These are phyloP conservation scores for Verbascum thapsus DNA, from an alignment of 257 asterid genomes.

Conservation along the genomic window DNA sequence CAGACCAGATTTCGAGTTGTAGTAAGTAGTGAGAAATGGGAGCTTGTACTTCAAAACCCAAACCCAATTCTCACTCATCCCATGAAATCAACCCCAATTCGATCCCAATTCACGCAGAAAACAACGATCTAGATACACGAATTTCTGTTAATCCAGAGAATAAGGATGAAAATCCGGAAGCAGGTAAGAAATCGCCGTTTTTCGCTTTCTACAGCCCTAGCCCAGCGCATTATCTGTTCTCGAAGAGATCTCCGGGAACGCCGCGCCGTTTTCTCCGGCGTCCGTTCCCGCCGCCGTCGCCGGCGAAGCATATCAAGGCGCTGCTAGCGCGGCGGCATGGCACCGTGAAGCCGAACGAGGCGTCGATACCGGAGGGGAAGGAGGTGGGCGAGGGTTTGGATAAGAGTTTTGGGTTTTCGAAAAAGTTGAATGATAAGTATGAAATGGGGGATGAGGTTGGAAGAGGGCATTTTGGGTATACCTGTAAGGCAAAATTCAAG, in stretches of 20 bases:
- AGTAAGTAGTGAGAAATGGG: conserved; percentile 58
- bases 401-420: conserved; percentile 75
- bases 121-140: conserved; percentile 25
- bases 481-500: conserved; percentile 79
- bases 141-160: conserved; percentile 24
- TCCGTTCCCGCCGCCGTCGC: conserved; percentile 89
- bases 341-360: conserved; percentile 74
- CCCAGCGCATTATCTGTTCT: conserved; percentile 74
- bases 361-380: conserved; percentile 67
- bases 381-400: conserved; percentile 58
- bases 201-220: conserved; percentile 89
- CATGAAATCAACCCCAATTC: conserved; percentile 18
- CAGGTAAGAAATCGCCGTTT: conserved; percentile 68
- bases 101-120: conserved; percentile 21
- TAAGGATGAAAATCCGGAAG: conserved; percentile 36
- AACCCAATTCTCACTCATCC: conserved; percentile 47
- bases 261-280: conserved; percentile 68
- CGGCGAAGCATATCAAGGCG: conserved; percentile 89
- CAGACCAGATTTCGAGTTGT: neutral
- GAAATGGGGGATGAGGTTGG: conserved; percentile 93
- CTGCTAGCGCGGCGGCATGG: conserved; percentile 78
- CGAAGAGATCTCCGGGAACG: conserved; percentile 71
- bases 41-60: conserved; percentile 69
- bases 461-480: conserved; percentile 91
- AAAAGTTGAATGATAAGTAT: conserved; percentile 71